Percentiles rank a stretch among this genome's conserved stretches.
Evolutionary conservation across 768 basidiomycete species (phyloP).

Genomic region (Lactifluus piperatus): DNA sequence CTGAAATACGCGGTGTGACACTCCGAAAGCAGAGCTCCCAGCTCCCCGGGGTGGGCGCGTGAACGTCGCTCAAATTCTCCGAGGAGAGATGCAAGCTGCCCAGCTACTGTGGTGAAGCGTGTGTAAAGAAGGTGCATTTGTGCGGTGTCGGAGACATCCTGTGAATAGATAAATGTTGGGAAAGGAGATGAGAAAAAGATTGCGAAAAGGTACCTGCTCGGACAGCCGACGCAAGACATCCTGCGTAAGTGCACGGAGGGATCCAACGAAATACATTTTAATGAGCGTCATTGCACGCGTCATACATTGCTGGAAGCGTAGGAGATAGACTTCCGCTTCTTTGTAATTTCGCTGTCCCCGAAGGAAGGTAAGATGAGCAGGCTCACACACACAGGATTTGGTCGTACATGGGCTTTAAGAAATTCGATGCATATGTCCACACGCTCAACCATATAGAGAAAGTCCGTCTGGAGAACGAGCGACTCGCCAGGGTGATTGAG

Average conservation of each 20-base stretch:
- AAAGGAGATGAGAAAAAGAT: not conserved
- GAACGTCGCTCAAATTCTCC: conserved; percentile 81
- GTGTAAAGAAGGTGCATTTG: conserved; percentile 27
- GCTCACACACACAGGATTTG: conserved; percentile 52
- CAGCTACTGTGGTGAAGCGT: conserved; percentile 49
- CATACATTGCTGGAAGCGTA: conserved; percentile 97
- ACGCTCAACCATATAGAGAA: conserved; percentile 92
- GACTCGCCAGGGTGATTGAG: conserved; percentile 80
- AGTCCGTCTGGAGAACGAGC: conserved; percentile 37
- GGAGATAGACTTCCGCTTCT: conserved; percentile 90
- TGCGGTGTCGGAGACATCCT: conserved; percentile 76
- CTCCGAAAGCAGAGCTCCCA: conserved; percentile 71
- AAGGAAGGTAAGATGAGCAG: too few species aligned
- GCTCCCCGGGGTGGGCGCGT: conserved; percentile 69
- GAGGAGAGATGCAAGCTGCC: conserved; percentile 67
- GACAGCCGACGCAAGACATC: conserved; percentile 54
- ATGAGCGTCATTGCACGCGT: conserved; percentile 97
- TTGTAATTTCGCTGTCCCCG: conserved; percentile 15
- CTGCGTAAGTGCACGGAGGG: conserved; percentile 64
- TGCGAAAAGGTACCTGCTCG: too few species aligned
- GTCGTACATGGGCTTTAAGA: conserved; percentile 36
- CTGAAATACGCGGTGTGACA: conserved; percentile 82
- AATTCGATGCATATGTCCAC: conserved; percentile 81
- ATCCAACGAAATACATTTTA: conserved; percentile 92
- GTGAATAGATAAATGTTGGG: not conserved